A percentile compares a stretch with the other conserved stretches of the same genome.
These are phyloP conservation scores for Trichoderma sp. DNA, from an alignment of 2,329 filamentous ascomycete genomes.

Conservation along the genomic window DNA sequence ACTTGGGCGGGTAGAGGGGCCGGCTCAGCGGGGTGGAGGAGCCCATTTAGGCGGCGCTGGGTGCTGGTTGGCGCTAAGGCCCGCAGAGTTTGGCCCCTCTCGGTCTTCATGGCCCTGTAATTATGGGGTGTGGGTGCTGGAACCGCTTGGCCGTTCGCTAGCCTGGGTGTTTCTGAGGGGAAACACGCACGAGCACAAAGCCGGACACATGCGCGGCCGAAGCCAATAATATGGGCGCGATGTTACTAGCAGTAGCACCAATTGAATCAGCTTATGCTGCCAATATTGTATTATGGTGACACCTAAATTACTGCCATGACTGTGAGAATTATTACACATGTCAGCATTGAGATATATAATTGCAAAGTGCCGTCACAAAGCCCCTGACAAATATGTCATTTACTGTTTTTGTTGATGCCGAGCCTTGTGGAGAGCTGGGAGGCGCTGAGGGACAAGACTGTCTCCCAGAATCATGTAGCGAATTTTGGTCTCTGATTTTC, in stretches of 20 bases:
- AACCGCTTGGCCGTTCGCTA: conserved; percentile 5
- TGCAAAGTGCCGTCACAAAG: not conserved
- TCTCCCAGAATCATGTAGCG: no score
- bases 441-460: no score
- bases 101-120: conserved; percentile 16
- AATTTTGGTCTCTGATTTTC: not conserved
- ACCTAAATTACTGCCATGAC: not conserved
- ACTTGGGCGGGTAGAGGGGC: conserved; percentile 15
- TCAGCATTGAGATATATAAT: not conserved
- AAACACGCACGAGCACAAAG: not conserved
- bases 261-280: not conserved
- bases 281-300: not conserved
- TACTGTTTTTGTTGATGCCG: not conserved
- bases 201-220: not conserved
- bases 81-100: conserved; percentile 6
- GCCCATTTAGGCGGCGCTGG: not conserved
- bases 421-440: no score
- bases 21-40: conserved; percentile 22
- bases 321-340: not conserved
- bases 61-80: conserved; percentile 7
- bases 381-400: no score
- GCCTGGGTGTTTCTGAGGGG: conserved; percentile 1
- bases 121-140: conserved; percentile 21
- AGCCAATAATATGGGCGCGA: not conserved
- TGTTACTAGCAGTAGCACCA: not conserved